Percentiles rank a stretch among this genome's conserved stretches.
Conservation (phyloP, 179 eudicot species). For the Amaranthus tricolor region DNA sequence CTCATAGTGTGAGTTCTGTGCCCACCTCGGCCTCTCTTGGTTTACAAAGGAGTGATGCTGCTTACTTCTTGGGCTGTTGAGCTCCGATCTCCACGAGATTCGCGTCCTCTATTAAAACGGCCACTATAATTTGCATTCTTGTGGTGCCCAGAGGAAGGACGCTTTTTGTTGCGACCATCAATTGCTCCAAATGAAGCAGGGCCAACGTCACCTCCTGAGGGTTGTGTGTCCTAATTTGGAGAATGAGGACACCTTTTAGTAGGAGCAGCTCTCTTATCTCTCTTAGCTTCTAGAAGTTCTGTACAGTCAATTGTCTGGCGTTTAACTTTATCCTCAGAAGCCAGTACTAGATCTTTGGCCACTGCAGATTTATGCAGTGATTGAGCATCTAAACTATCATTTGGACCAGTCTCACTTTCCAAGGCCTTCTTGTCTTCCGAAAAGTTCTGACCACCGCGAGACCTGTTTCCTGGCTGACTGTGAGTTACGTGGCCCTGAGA, state of each 20-base stretch:
- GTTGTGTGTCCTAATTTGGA: conserved; percentile 33
- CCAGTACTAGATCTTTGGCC: conserved; percentile 10
- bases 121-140: conserved; percentile 43
- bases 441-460: conserved; percentile 37
- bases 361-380: conserved; percentile 12
- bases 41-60: conserved; percentile 36
- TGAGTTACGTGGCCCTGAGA: conserved; percentile 41
- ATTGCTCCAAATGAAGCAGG: conserved; percentile 19
- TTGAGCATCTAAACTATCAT: conserved; percentile 14
- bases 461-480: conserved; percentile 36
- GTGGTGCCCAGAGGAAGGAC: conserved; percentile 42
- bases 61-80: conserved; percentile 41
- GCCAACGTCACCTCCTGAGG: conserved; percentile 20
- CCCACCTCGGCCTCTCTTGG: conserved; percentile 49
- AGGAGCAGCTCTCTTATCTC: conserved; percentile 44
- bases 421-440: conserved; percentile 31
- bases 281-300: conserved; percentile 36
- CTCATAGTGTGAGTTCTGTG: conserved; percentile 56
- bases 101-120: conserved; percentile 45
- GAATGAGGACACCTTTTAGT: conserved; percentile 34
- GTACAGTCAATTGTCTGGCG: conserved; percentile 19
- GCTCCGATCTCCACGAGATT: conserved; percentile 51
- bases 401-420: conserved; percentile 33
- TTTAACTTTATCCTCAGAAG: conserved; percentile 24
- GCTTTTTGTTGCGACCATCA: conserved; percentile 39